A percentile compares a stretch with the other conserved stretches of the same genome.
These are phyloP conservation scores for Penicillium turbatum DNA, from an alignment of 495 filamentous ascomycete species.

Conservation along the genomic window DNA sequence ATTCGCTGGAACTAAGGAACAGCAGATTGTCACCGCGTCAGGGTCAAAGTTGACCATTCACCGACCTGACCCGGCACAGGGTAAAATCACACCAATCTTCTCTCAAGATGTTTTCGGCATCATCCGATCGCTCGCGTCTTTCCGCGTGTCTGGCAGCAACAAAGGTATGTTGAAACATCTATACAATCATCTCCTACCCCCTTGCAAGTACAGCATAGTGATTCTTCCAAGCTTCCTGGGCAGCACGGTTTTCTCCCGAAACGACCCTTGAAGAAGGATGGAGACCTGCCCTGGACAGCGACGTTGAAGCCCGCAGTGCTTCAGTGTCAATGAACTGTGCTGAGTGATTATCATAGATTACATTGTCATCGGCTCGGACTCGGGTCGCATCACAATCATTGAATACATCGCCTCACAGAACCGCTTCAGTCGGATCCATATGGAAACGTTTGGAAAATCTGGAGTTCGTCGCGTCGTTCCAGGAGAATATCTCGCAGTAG, in stretches of 20 bases:
- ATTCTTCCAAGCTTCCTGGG: conserved; percentile 73
- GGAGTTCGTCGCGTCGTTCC: conserved; percentile 92
- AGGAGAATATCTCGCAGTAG: conserved; percentile 88
- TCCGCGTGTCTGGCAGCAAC: conserved; percentile 84
- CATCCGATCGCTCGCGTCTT: conserved; percentile 79
- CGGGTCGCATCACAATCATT: conserved; percentile 87
- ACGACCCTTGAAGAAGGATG: conserved; percentile 27
- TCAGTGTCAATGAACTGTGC: conserved; percentile 42
- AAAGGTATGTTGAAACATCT: conserved; percentile 74
- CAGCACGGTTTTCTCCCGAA: conserved; percentile 44
- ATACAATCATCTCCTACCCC: conserved; percentile 33
- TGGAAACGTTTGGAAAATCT: conserved; percentile 97
- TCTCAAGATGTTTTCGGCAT: conserved; percentile 96
- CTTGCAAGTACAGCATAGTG: conserved; percentile 78
- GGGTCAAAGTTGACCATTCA: conserved; percentile 86
- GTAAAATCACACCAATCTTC: conserved; percentile 77
- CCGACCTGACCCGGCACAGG: conserved; percentile 76
- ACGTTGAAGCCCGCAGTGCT: conserved; percentile 31
- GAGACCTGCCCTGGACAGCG: conserved; percentile 44
- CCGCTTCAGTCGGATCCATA: conserved; percentile 80
- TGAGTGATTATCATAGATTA: conserved; percentile 73
- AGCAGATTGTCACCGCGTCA: conserved; percentile 92
- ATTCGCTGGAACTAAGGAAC: conserved; percentile 90
- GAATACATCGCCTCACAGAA: conserved; percentile 88
- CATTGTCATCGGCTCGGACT: conserved; percentile 92